Evolutionary conservation across 1,284 basidiomycete genomes (phyloP).

Genomic region (Irpex sp.): DNA sequence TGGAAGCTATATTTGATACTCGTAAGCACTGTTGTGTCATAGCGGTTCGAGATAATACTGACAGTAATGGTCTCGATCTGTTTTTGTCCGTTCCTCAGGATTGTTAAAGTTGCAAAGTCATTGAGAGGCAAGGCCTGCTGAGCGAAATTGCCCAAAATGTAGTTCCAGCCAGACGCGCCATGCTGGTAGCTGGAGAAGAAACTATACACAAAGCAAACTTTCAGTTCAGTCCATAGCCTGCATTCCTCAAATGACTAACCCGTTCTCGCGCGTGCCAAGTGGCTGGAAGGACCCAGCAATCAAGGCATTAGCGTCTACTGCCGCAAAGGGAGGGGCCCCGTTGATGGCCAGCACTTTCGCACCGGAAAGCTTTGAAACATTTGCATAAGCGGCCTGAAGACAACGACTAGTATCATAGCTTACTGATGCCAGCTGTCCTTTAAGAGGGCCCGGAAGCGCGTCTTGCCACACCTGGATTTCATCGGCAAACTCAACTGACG

Average conservation of each 20-base stretch:
- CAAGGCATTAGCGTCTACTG: constrained; percentile 49
- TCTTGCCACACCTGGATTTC: constrained; percentile 54
- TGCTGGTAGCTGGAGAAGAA: constrained; percentile 39
- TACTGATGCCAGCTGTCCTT: constrained; percentile 46
- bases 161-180: constrained; percentile 44
- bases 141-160: constrained; percentile 61
- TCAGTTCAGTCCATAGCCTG: background rate
- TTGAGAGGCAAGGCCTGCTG: constrained; percentile 51
- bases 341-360: constrained; percentile 53
- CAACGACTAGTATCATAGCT: constrained; percentile 7
- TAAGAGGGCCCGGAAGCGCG: constrained; percentile 43
- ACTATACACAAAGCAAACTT: constrained; percentile 15
- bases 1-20: constrained; percentile 37
- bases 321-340: constrained; percentile 46
- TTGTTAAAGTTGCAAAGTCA: constrained; percentile 46
- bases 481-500: constrained; percentile 49
- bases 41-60: constrained; percentile 8
- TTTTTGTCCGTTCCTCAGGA: constrained; percentile 41
- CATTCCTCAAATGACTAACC: constrained; percentile 17
- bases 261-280: constrained; percentile 49
- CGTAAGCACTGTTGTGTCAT: too few relatives aligned
- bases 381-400: background rate
- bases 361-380: constrained; percentile 43
- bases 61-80: constrained; percentile 43
- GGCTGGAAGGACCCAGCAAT: constrained; percentile 40